Base-by-base conservation (phyloP, 371 early-diverging fungal genomes). In the Sporodiniella umbellata region DNA sequence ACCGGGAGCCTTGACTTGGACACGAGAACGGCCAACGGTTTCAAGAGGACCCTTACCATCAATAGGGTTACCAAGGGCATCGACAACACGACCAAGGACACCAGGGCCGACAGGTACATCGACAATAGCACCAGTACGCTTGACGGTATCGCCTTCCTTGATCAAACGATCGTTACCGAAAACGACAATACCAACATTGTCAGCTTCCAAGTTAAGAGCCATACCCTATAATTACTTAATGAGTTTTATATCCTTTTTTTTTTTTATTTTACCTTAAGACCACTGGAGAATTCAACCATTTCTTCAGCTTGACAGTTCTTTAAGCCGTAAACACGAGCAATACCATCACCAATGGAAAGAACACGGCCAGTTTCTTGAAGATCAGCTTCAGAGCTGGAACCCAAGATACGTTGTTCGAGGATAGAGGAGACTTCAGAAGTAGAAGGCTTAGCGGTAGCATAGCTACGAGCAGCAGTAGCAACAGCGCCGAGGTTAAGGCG, bases 281-380 rank as follows among this genome's bases (percentile, higher is more conserved):
- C 97, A 70, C 89, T 88, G 66, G 94, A 92, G 86, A 97, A 97
- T 68, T 97, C 96, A 70, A 97, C 97, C 96, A 97, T 95, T 83
- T 97, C 97, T 80, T 97, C 97, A 70, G 97, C 96, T 82, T 97
- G 95, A 68, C 86, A 85, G 79, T 97, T 97, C 85, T 91, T 92
- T 72, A 97, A 83, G 56, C 97, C 97, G 54, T 94, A 95, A 60
- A 97, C 95, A 87, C 96, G 94, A 59, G 96, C 97, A 80, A 97
- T 96, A 94, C 97, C 97, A 80, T 97, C 97, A 87, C 97, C 96
- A 68, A 97, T 93, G 68, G 95, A 94, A 74, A 97, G 81, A 56
- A 97, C 98, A 70, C 96, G 92, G 56, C 98, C 98, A 51, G 95
- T 96, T 80, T 96, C 96, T 72, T 93, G 89, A 60, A 96, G 84